Percentiles rank a stretch among this genome's conserved stretches.
phyloP scores from a whole-genome alignment of 306 rosid species.

The Aeschynomene evenia region DNA sequence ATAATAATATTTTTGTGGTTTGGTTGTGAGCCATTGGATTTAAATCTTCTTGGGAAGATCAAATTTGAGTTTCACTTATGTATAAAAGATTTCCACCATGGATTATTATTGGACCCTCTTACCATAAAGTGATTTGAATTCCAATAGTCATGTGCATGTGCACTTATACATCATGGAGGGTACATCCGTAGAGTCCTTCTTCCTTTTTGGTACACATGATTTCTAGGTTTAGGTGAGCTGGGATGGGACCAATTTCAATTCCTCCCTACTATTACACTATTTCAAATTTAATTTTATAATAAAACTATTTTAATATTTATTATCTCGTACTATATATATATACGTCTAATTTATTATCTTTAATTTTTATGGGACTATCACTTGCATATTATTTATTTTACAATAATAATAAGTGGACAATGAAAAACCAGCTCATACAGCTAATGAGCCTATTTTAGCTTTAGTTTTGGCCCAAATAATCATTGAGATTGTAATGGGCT shows the following conservation, averaged over 20 bases:
- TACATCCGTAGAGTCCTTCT: constrained; percentile 32
- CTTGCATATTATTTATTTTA: too few species aligned
- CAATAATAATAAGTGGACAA: too few species aligned
- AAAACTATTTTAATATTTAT: too few species aligned
- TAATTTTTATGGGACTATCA: too few species aligned
- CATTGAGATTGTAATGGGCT: too few species aligned
- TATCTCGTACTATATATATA: too few species aligned
- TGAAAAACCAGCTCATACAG: too few species aligned
- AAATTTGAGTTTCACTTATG: neutral
- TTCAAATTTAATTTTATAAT: too few species aligned
- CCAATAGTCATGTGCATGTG: constrained; percentile 15
- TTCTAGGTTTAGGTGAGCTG: constrained; percentile 36
- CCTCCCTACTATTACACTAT: neutral
- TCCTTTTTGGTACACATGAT: constrained; percentile 13
- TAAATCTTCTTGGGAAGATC: neutral
- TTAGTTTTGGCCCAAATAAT: too few species aligned
- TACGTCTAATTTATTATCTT: too few species aligned
- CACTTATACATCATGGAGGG: constrained; percentile 10
- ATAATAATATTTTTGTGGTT: neutral
- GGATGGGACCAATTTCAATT: constrained; percentile 38
- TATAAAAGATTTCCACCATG: neutral
- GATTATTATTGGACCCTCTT: constrained; percentile 1
- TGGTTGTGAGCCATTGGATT: neutral
- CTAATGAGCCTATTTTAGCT: too few species aligned
- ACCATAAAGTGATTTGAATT: neutral